Base-by-base conservation (phyloP, 805 yeast species). In the Lipomyces mesembrius region DNA sequence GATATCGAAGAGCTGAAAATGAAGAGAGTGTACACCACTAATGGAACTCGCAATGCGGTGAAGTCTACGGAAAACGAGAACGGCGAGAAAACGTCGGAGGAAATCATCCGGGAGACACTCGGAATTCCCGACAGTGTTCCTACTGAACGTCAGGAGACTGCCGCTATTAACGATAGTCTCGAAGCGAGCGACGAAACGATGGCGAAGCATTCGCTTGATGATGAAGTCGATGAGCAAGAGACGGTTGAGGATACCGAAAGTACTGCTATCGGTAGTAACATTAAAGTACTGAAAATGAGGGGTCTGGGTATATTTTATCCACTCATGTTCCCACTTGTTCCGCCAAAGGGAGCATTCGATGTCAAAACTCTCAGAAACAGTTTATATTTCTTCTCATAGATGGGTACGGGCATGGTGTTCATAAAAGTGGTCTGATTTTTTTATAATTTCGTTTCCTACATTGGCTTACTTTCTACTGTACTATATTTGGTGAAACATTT, bases 301-400 rank as follows among this genome's bases (percentile, higher is more conserved):
- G 67, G 67, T 34, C 25, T 55, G 7, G 51, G 59, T 4, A 57
- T 65, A 5, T 58, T 46, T 43, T 55, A 63, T 17, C 73, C 72
- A 20, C 46, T 73, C 37, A 53, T 52, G 8, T 73, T 73, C 59
- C 74, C 74, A 3, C 59, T 52, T 14, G 68, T 73, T 25, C 75
- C 75, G 3, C 55, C 66, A 8, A 68, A 66, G 63, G 99, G 98
- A 60, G 87, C 87, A 20, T 91, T 94, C 73, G 96, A 94, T 74
- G 96, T 94, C 49, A 79, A 80, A 52, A 84, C 84, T 65, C 88
- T 93, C 55, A 83, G 84, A 74, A 85, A 87, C 60, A 91, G 97
- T 69, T 83, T 83, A 39, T 94, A 94, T 78, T 94, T 94, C 83
- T 94, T 94, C 75, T 79, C 82, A 4, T 56, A 58, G 49, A 43